Percentiles rank a stretch among this genome's conserved stretches.
Evolutionary conservation across 2,329 filamentous ascomycete species (phyloP).

Genomic region (Pyrenophora teres): DNA sequence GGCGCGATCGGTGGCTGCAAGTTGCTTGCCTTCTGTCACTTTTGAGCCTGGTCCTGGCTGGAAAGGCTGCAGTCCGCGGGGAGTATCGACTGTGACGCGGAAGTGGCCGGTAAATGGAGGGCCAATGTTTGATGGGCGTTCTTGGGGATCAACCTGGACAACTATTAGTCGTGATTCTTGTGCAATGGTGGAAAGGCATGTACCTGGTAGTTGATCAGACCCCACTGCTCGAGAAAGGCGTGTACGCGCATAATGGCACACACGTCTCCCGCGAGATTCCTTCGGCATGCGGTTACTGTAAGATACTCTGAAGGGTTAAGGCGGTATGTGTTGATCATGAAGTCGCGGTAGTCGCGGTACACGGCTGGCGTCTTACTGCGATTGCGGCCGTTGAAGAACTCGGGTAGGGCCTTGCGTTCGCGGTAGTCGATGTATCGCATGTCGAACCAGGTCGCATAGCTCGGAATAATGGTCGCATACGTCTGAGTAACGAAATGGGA

Average conservation of each 20-base stretch:
- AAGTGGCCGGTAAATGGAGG: constrained; percentile 98
- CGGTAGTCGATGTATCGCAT: constrained; percentile 91
- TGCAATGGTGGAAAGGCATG: constrained; percentile 12
- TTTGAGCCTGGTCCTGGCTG: constrained; percentile 81
- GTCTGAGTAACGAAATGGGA: constrained; percentile 92
- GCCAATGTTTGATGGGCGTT: constrained; percentile 90
- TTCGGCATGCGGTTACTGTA: constrained; percentile 92
- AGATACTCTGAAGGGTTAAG: constrained; percentile 95
- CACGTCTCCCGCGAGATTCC: constrained; percentile 94
- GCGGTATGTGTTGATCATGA: constrained; percentile 99
- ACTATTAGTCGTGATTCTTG: constrained; percentile 5
- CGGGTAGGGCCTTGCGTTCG: constrained; percentile 91
- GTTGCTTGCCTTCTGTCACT: constrained; percentile 63
- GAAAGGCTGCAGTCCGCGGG: constrained; percentile 90
- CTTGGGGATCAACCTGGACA: constrained; percentile 89
- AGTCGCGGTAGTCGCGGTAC: constrained; percentile 98
- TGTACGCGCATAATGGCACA: constrained; percentile 99
- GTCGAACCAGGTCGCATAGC: constrained; percentile 98
- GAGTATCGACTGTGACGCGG: constrained; percentile 92
- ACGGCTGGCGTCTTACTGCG: constrained; percentile 96
- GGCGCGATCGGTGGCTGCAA: constrained; percentile 71
- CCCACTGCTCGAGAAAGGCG: constrained; percentile 97
- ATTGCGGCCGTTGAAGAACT: constrained; percentile 98
- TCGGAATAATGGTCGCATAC: constrained; percentile 93
- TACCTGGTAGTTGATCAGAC: constrained; percentile 98